These are phyloP conservation scores for Ophiostoma sp. DNA, from an alignment of 2,329 filamentous ascomycete genomes.

Conservation along the genomic window DNA sequence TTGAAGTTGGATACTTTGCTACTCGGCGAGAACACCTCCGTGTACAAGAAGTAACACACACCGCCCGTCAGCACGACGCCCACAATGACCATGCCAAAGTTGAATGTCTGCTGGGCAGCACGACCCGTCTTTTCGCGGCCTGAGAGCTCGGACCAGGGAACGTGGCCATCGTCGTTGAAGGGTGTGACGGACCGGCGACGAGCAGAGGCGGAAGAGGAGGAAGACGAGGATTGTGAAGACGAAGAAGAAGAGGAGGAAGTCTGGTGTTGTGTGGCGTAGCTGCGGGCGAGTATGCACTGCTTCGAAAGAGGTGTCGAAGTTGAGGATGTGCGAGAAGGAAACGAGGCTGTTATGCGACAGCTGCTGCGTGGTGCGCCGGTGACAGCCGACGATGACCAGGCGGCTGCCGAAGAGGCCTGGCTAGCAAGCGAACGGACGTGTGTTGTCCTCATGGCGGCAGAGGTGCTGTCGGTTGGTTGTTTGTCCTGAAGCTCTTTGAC, in stretches of 20 bases:
- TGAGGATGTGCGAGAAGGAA: neutral
- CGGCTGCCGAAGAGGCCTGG: conserved; percentile 15
- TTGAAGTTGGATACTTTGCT: conserved; percentile 89
- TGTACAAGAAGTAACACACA: conserved; percentile 76
- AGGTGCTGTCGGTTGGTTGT: neutral
- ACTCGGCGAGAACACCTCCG: conserved; percentile 79
- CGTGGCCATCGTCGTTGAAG: conserved; percentile 79
- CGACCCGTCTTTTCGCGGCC: conserved; percentile 75
- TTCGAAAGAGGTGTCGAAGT: neutral
- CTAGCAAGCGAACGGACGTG: conserved; percentile 19
- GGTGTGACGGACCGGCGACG: conserved; percentile 73
- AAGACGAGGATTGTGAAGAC: neutral
- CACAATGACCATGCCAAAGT: conserved; percentile 73
- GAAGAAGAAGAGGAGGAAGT: conserved; percentile 27
- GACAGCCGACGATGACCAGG: neutral
- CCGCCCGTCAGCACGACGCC: conserved; percentile 75
- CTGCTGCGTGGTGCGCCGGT: conserved; percentile 13
- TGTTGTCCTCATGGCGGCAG: conserved; percentile 24
- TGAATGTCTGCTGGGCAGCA: conserved; percentile 87
- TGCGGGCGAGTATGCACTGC: conserved; percentile 35
- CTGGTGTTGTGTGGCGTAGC: conserved; percentile 59
- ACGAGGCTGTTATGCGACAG: conserved; percentile 11
- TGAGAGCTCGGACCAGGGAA: conserved; percentile 78
- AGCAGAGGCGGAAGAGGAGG: conserved; percentile 34
- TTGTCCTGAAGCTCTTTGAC: neutral